These are phyloP conservation scores for Ampelocalamus luodianensis DNA, from an alignment of 176 grass and related monocot species.

Conservation along the genomic window DNA sequence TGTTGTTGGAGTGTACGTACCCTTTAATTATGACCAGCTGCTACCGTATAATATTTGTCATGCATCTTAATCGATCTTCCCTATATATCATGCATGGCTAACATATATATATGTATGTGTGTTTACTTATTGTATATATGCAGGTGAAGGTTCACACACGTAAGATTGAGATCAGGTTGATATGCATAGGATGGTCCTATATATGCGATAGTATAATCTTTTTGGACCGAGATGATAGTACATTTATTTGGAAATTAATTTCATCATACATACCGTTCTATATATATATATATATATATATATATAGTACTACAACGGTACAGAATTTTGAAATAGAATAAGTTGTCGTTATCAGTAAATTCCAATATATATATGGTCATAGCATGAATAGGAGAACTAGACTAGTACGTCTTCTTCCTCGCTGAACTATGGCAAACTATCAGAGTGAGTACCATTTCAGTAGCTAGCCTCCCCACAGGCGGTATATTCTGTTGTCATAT, in stretches of 20 bases:
- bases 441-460: neutral
- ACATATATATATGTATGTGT: neutral
- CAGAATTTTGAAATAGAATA: neutral
- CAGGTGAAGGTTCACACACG: neutral
- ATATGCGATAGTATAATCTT: neutral
- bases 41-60: slow-evolving; percentile 39
- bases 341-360: no score
- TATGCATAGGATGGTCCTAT: neutral
- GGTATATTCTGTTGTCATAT: neutral
- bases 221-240: neutral
- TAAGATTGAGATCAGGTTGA: neutral
- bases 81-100: neutral
- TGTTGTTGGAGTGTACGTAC: slow-evolving; percentile 39
- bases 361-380: neutral
- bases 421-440: neutral
- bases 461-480: no score
- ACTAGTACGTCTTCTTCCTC: neutral
- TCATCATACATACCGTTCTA: neutral
- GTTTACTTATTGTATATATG: neutral
- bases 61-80: neutral
- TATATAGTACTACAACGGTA: neutral
- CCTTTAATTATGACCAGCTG: slow-evolving; percentile 42
- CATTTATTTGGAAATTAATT: neutral
- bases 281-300: neutral
- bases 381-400: neutral